Conservation (phyloP, 768 basidiomycete genomes). For the Lactarius tabidus region DNA sequence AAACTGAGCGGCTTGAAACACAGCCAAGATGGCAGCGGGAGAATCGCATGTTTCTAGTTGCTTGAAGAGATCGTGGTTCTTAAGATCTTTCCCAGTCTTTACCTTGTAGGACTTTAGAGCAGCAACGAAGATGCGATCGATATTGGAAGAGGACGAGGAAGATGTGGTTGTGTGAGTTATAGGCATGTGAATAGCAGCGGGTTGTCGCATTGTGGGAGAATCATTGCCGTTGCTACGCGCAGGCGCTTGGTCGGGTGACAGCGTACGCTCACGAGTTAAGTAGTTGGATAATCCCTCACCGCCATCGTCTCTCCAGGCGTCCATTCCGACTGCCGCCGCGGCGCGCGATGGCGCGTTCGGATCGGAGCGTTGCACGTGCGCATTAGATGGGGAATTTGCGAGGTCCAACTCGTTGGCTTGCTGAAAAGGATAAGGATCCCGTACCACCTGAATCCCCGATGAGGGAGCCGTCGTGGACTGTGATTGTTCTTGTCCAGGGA, state of each 20-base stretch:
- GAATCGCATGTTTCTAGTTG: no score
- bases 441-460: constrained; percentile 36
- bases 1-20: no score
- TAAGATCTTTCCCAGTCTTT: no score
- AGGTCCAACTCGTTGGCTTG: constrained; percentile 50
- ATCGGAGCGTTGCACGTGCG: constrained; percentile 37
- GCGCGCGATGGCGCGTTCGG: constrained; percentile 43
- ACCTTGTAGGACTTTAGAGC: no score
- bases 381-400: constrained; percentile 58
- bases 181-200: background rate
- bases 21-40: no score
- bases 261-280: constrained; percentile 40
- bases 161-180: no score
- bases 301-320: constrained; percentile 50
- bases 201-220: no score
- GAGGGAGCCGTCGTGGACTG: no score
- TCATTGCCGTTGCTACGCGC: no score
- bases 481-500: constrained; percentile 15
- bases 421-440: constrained; percentile 63
- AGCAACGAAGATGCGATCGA: no score
- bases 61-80: no score
- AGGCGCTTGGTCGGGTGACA: constrained; percentile 54
- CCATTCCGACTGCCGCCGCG: constrained; percentile 37
- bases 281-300: constrained; percentile 49
- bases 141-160: no score